These are phyloP conservation scores for Eimeria sp. DNA, from an alignment of 169 alveolate genomes.

Conservation along the genomic window DNA sequence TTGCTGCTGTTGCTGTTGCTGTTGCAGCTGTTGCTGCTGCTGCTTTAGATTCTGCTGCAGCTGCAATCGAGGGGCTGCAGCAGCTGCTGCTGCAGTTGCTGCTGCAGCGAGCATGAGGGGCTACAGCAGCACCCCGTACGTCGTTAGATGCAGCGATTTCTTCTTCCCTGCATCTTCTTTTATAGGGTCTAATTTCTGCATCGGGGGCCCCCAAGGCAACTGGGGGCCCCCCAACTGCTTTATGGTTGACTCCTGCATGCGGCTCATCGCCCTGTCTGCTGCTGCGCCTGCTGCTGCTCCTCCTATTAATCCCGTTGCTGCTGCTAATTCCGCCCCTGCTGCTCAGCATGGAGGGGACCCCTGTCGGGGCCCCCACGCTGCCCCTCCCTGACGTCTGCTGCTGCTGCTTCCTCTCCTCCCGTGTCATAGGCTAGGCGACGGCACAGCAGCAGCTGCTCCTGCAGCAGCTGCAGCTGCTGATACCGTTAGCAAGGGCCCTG, in stretches of 20 bases:
- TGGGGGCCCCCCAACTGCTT: neutral
- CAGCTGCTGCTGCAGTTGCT: neutral
- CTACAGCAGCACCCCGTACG: neutral
- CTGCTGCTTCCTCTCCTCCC: neutral
- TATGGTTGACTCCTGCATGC: neutral
- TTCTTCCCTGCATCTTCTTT: neutral
- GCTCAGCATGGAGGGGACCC: neutral
- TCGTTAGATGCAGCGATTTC: neutral
- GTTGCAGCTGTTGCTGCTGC: neutral
- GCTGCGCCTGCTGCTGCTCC: constrained; percentile 27
- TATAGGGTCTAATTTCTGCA: too few species aligned
- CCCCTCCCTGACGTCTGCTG: neutral
- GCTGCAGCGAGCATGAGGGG: neutral
- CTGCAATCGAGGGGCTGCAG: neutral
- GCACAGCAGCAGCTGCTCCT: neutral
- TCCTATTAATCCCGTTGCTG: neutral
- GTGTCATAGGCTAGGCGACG: neutral
- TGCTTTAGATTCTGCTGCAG: neutral
- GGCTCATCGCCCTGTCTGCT: neutral
- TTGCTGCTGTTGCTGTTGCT: constrained; percentile 39
- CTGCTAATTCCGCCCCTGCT: neutral
- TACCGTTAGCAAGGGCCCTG: too few species aligned
- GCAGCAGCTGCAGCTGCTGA: neutral
- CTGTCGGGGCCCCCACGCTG: too few species aligned
- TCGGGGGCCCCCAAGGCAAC: neutral